Evolutionary conservation across 257 asterid species (phyloP), one percentile per base, ranked within the genome.

Genomic region (Jaltomata sinuosa): DNA sequence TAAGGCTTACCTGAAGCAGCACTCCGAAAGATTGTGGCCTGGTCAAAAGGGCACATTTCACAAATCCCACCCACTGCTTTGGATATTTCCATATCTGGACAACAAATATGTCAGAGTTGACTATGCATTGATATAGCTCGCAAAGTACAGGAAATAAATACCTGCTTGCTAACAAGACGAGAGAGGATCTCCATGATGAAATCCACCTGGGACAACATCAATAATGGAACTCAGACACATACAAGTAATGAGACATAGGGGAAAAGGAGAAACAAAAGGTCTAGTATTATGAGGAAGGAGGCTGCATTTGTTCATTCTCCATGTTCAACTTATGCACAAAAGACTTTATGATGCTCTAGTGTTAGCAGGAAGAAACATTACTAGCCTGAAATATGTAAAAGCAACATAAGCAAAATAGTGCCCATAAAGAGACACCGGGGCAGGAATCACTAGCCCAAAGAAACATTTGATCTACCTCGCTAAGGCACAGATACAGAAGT

Each of bases 151-250:
- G 42, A 10, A 77, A 31, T 27, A 77, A n/a, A 79, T 89, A 96
- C 99, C 99, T 97, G 99, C 89, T 97, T 97, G 95, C 86, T 93
- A 81, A 97, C 97, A 72, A 97, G 99, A 82, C 99, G 98, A 68
- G 97, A 93, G 83, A 95, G 98, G 53, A 97, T 95, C 84, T 93
- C 99, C 98, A 97, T 97, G 65, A 95, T 90, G 84, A 95, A 97
- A 86, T 93, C 98, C 87, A 97, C 97, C 99, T 96, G 93, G 55
- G 91, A 84, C 72, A 50, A 67, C 34, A 49, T 31, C 49, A 74
- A 22, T 6, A 67, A 67, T 54, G 81, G 80, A 65, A 77, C 62
- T 77, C 29, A 77, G 59, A 29, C 62, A 49, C 29, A 49, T 29
- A 77, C 14, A 49, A 77, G 82, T 49, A 77, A 29, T 16, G 62